A percentile compares a stretch with the other conserved stretches of the same genome.
These are phyloP conservation scores for Rubus parviflorus DNA, from an alignment of 306 rosid genomes.

Conservation along the genomic window DNA sequence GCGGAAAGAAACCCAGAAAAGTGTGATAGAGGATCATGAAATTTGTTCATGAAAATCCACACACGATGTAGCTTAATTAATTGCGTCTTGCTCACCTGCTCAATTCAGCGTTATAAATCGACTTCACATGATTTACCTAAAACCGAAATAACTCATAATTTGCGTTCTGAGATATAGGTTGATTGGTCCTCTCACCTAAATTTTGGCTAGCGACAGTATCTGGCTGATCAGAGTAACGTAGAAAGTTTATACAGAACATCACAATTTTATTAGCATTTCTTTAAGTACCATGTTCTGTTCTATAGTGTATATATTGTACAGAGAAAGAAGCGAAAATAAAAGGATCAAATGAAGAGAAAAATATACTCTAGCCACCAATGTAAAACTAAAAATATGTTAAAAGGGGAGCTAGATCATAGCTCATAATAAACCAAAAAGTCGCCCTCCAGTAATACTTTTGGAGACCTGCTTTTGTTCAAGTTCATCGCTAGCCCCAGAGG, in stretches of 20 bases:
- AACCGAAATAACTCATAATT: too few species aligned
- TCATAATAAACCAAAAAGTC: background rate
- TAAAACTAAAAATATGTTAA: background rate
- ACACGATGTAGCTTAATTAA: too few species aligned
- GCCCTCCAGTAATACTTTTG: background rate
- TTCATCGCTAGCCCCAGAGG: background rate
- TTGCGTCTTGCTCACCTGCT: too few species aligned
- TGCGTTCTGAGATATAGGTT: too few species aligned
- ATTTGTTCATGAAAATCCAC: too few species aligned
- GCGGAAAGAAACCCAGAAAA: too few species aligned
- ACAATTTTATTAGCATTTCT: background rate
- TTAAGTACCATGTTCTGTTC: background rate
- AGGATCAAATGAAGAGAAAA: background rate
- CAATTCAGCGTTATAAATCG: too few species aligned
- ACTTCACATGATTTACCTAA: too few species aligned
- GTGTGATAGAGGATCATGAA: too few species aligned
- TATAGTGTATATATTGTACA: constrained; percentile 3
- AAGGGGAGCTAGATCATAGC: background rate
- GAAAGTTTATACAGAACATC: too few species aligned
- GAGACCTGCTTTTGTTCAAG: background rate
- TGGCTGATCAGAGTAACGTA: background rate
- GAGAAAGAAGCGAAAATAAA: constrained; percentile 3
- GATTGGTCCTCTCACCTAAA: too few species aligned
- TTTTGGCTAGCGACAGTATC: too few species aligned
- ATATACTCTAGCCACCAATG: background rate